Conservation (phyloP, 2,329 filamentous ascomycete genomes). For the Aspergillus texensis region DNA sequence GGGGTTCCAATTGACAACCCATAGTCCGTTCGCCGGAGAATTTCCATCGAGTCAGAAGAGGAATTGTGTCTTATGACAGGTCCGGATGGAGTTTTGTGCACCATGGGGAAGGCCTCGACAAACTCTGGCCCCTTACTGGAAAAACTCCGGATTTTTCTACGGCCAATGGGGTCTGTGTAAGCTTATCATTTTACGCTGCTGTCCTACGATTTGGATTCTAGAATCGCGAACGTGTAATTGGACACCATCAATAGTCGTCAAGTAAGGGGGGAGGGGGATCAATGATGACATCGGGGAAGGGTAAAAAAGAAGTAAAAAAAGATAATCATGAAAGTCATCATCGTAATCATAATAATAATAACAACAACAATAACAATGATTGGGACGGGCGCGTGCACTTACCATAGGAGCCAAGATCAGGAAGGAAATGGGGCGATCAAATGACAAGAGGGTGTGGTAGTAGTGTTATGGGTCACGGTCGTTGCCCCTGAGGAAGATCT, state of each 20-base stretch:
- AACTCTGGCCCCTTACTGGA: not conserved
- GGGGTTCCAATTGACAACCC: not conserved
- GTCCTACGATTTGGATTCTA: not conserved
- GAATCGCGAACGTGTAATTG: not conserved
- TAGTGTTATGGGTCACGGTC: not conserved
- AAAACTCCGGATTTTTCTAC: not conserved
- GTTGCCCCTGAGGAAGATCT: slow-evolving; percentile 11
- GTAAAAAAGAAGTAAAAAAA: not conserved
- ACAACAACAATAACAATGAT: not conserved
- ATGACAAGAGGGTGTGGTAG: not conserved
- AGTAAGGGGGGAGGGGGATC: not conserved
- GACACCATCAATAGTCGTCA: not conserved
- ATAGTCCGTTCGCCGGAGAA: not conserved
- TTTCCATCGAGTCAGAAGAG: not conserved
- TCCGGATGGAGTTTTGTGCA: not conserved
- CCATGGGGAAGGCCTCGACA: not conserved
- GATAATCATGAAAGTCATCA: not conserved
- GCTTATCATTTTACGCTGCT: not conserved
- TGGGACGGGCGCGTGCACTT: not conserved
- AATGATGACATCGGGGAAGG: not conserved
- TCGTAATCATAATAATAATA: not conserved
- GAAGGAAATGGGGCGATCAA: slow-evolving; percentile 11
- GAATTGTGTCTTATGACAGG: not conserved
- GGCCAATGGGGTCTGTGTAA: not conserved
- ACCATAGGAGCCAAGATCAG: not conserved